These are phyloP conservation scores for Helminthosporium solani DNA, from an alignment of 2,329 filamentous ascomycete species.

Conservation along the genomic window DNA sequence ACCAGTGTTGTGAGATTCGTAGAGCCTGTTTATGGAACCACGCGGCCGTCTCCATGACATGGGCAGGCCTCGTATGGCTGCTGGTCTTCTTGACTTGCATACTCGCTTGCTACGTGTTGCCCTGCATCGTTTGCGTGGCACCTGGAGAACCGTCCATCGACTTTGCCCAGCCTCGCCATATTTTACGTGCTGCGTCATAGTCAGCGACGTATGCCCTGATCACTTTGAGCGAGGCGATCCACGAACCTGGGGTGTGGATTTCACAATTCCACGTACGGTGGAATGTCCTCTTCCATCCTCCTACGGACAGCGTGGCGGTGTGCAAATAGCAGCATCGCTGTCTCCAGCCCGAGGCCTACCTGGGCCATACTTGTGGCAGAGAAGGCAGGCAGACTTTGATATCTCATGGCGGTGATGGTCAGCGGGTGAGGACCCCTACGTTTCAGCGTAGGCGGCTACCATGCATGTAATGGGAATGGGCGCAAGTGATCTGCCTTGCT, in stretches of 20 bases:
- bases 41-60: neutral
- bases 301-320: neutral
- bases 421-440: neutral
- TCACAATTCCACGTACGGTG: neutral
- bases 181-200: neutral
- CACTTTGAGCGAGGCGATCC: too few relatives aligned
- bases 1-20: too few relatives aligned
- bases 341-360: neutral
- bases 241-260: neutral
- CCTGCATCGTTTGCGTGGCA: neutral
- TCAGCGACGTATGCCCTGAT: too few relatives aligned
- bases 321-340: neutral
- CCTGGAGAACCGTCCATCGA: neutral
- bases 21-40: conserved; percentile 1
- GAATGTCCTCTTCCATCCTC: neutral
- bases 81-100: neutral
- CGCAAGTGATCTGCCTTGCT: neutral
- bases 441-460: neutral
- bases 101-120: conserved; percentile 5
- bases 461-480: neutral
- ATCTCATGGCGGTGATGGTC: neutral
- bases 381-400: neutral
- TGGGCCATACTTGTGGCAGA: neutral
- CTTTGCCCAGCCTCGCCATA: neutral
- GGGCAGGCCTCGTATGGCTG: neutral